Base-by-base conservation (phyloP, 352 stramenopile genomes). In the Globisporangium spiculum region DNA sequence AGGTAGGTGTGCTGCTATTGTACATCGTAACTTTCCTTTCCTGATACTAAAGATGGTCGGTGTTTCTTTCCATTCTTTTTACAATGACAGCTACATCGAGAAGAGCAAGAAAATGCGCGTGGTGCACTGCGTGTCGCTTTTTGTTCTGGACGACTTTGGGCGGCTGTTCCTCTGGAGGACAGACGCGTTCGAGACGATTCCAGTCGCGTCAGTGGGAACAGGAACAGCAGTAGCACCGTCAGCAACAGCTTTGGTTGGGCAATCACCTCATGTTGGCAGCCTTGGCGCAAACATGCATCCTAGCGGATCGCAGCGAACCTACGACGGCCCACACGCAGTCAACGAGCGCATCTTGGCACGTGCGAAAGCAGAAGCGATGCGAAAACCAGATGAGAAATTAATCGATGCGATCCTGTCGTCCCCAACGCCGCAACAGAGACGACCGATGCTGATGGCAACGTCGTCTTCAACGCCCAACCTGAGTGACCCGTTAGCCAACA, bases 341-440 rank as follows among this genome's bases (percentile, higher is more conserved):
- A 85, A 83, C 52, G 77, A 93, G 68, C 72, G 86, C 44, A 67
- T 94, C 4, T 66, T 94, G 1, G 74, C 76, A 44, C 72, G 86
- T 18, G 84, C 86, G 2, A 82, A 83, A 63, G 76, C 77, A 16
- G 82, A 92, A 54, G 79, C 73, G 0, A 66, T 70, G 16, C 79
- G 74, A 22, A 73, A 74, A 18, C 83, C 84, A 0, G 82, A 94
- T 30, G 83, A 92, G n/a, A 71, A 77, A 3, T 58, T 90, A 12
- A 78, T 94, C 36, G 77, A 93, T 14, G 81, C 84, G n/a, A 94
- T 94, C 56, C 67, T 94, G 65, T 69, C 81, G 26, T 78, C 83
- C 20, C 79, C 83, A 14, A 86, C 78, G 16, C 77, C 78, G 22
- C 69, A 75, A 7, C 68, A 72, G 18, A 68, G 70, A 20, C 75